Conservation (phyloP, 1,284 basidiomycete species). For the Pseudozyma sp. region DNA sequence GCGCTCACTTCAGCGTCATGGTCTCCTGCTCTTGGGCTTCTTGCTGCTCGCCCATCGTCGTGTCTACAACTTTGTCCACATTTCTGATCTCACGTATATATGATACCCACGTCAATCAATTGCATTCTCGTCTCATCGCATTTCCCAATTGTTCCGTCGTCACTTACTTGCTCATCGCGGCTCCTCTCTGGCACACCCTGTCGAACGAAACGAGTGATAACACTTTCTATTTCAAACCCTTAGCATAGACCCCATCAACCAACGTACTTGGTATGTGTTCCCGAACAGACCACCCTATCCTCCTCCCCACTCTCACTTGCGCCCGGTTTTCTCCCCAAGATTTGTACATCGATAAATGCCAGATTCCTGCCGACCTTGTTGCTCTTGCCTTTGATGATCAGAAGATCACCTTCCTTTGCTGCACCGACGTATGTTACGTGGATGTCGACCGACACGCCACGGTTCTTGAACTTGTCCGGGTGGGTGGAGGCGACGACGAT, state of each 20-base stretch:
- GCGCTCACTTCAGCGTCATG: no score
- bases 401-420: slow-evolving; percentile 45
- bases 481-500: slow-evolving; percentile 51
- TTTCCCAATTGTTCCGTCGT: no score
- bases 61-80: no score
- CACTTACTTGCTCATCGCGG: no score
- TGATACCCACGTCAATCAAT: no score
- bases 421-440: slow-evolving; percentile 51
- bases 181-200: background rate
- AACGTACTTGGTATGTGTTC: slow-evolving; percentile 49
- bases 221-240: background rate
- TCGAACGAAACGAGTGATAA: background rate
- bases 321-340: slow-evolving; percentile 30
- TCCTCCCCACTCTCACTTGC: slow-evolving; percentile 24
- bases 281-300: slow-evolving; percentile 39
- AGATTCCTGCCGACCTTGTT: slow-evolving; percentile 52
- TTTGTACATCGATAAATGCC: slow-evolving; percentile 54
- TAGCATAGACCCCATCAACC: slow-evolving; percentile 9
- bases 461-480: slow-evolving; percentile 32
- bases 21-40: no score
- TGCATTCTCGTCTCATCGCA: no score
- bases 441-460: slow-evolving; percentile 56
- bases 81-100: no score
- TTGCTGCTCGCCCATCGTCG: no score
- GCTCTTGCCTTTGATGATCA: slow-evolving; percentile 45